Evolutionary conservation across 805 yeast species (phyloP).

Genomic region (Ascoidea asiatica): DNA sequence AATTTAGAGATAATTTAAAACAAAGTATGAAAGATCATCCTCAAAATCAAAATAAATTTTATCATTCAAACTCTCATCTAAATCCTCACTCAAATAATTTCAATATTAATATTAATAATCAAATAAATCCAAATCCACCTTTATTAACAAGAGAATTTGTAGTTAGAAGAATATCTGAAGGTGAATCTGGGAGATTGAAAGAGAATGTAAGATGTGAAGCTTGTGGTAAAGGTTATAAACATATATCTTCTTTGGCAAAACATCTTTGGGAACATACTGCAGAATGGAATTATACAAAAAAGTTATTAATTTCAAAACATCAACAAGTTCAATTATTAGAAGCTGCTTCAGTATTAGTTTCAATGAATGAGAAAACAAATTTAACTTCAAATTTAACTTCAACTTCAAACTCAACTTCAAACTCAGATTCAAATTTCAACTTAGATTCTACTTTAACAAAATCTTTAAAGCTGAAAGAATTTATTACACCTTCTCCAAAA

Average conservation of each 20-base stretch:
- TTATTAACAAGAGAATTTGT: conserved; percentile 54
- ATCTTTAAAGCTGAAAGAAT: too few relatives aligned
- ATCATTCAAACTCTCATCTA: too few relatives aligned
- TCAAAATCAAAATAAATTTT: too few relatives aligned
- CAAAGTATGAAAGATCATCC: too few relatives aligned
- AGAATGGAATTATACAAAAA: conserved; percentile 82
- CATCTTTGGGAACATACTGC: conserved; percentile 93
- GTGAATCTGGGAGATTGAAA: conserved; percentile 73
- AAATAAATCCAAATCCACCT: conserved; percentile 15
- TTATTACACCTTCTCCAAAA: too few relatives aligned
- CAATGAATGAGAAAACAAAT: conserved; percentile 39
- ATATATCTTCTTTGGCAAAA: conserved; percentile 75
- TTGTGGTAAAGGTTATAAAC: conserved; percentile 86
- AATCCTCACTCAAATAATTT: not conserved
- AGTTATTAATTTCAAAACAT: conserved; percentile 69
- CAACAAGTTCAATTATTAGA: conserved; percentile 77
- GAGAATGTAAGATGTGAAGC: conserved; percentile 82
- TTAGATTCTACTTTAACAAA: too few relatives aligned
- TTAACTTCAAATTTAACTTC: conserved; percentile 8
- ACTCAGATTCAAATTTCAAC: too few relatives aligned
- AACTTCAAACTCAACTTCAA: conserved; percentile 12
- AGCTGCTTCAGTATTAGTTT: conserved; percentile 65
- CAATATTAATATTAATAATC: not conserved
- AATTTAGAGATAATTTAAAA: too few relatives aligned
- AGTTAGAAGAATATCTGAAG: conserved; percentile 72